Base-by-base conservation (phyloP, 2,329 filamentous ascomycete genomes). In the Alternaria triticina region DNA sequence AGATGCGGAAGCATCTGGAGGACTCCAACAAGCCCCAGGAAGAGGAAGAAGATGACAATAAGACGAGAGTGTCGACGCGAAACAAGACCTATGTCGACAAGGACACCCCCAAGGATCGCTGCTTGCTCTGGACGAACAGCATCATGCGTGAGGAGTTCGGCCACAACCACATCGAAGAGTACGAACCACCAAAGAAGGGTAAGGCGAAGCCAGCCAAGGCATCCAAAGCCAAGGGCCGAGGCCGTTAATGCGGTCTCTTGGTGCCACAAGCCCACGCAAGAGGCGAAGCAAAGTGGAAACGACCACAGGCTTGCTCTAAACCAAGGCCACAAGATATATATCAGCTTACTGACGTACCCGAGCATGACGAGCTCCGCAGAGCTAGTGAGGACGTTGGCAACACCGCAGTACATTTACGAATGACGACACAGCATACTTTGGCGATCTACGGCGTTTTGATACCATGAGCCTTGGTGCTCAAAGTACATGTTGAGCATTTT, bases 1-100 rank as follows among this genome's bases (percentile, higher is more conserved):
- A 90, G 74, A 90, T 96, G 66, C 88, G 88, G 66, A 84, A 86
- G 68, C 97, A 97, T 73, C 85, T 96, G 59, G 82, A 83, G 12
- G 81, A 87, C 30, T 77, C 80, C 1, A 83, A 85, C 36, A 82
- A 84, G 22, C 82, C 86, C 58, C 83, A 85, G 59, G 80, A 83
- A 69, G 82, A 83, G 66, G 75, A 74, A 57, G 82, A 83, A 71
- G 75, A 74, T 61, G 82, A 83, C 20, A 82, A 83, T 66, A 80
- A 81, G 11, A 86, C 84, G 15, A 82, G 88, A 20, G 85, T 91
- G 72, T 87, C 86, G 28, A 91, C 89, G 3, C 85, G 90, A 9
- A 87, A 85, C 27, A 90, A 89, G 77, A 85, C 85, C 0, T 84
- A 89, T 44, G 82, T 85, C 47, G 86, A 87, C 57, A 81, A 85